Evolutionary conservation across 2,329 filamentous ascomycete genomes (phyloP), one percentile per base, ranked within the genome.

Genomic region (Bipolaris zeicola): DNA sequence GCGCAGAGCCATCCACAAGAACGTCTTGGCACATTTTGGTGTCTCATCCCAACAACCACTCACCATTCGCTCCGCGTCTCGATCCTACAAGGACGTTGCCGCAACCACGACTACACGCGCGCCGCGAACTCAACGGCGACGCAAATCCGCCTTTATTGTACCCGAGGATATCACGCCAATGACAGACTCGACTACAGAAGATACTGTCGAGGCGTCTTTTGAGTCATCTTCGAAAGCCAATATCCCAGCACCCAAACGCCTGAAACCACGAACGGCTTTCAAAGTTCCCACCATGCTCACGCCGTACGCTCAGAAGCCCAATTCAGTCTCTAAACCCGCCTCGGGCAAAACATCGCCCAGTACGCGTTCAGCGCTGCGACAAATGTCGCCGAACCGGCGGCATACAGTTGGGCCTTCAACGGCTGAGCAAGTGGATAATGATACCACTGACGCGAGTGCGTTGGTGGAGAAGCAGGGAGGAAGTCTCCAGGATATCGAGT

Each of bases 201-300:
- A 52, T n/a, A 14, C 60, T 11, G 53, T 62, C 3, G 62, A 73
- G 48, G 57, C 60, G 6, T 70, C 68, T 3, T 68, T 71, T 39
- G 64, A 55, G 20, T 64, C 64, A 18, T 54, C 55, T 5, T 66
- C 59, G 5, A 63, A 61, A 24, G 52, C 59, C n/a, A 54, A 58
- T 18, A 66, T 67, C 11, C 76, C 76, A 2, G 75, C 71, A 6
- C 78, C 78, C 3, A 82, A 82, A 60, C 76, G 80, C 14, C 57
- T 71, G 1, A 78, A 75, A 50, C 68, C 74, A 24, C 68, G 70
- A 18, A 54, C 62, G 4, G 64, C 74, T 1, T 73, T 71, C 59
- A 74, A 71, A 43, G 59, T 66, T 5, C 67, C 73, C 24, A 55
- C 62, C 3, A 64, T 72, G 57, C 67, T 68, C 16, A 73, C 70